Base-by-base conservation (phyloP, 805 yeast species). In the Candida mattraensis region DNA sequence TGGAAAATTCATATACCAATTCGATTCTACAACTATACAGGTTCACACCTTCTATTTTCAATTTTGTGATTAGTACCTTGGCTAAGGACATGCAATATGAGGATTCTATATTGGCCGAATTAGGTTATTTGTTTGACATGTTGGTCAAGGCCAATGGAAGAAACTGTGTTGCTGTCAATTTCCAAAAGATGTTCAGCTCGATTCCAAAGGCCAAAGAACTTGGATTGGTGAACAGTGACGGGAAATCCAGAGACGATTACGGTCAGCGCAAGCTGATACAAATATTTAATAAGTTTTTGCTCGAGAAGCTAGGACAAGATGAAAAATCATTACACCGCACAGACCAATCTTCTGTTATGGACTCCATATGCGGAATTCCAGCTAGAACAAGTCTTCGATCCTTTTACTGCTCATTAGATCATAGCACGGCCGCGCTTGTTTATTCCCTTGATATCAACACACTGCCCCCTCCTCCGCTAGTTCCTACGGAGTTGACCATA, bases 101-200 rank as follows among this genome's bases (percentile, higher is more conserved):
- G 5, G 54, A 54, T 18, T 78, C 84, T 2, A 56, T 89, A 3
- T 60, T 88, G 18, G 79, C 85, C 31, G 97, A 93, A 54, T 63
- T 89, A 29, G 99, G 96, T 0, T 87, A 87, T 45, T 64, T 94
- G 10, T 87, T 78, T 61, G 98, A 94, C 53, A 91, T 93, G 99
- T 72, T 91, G 62, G 72, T 72, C 26, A 85, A 86, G 56, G 87
- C 96, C 0, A 63, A 72, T 10, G 93, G 95, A 0, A 73, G 75
- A 24, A 86, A 84, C 48, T 87, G 91, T 50, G 76, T 86, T 24
- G 83, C 96, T 0, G 69, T 88, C 2, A 93, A 93, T 54, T 87
- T 91, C 53, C 82, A 79, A 46, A 64, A 68, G 22, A 56, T 76
- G 4, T 53, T 83, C 24, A 64, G 69, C 7, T 56, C 70, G 1